Evolutionary conservation across 2,329 filamentous ascomycete species (phyloP), one percentile per base, ranked within the genome.

Genomic region (Aspergillus fructus): DNA sequence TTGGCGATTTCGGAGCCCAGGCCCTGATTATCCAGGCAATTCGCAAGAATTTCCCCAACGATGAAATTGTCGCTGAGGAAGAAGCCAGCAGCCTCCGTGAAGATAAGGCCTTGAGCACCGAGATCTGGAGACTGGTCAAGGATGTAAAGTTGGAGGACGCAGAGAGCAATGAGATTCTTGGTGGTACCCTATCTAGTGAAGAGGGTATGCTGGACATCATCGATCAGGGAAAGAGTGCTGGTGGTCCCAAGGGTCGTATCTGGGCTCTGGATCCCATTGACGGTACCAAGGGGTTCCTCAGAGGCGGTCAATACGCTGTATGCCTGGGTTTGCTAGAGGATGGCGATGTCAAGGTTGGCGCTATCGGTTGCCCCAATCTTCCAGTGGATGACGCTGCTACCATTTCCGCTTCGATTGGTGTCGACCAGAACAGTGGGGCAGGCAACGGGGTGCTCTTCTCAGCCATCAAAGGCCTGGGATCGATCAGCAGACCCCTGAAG

Each of bases 211-310:
- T 85, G 61, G 78, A 83, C 50, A 80, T 81, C 33, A 82, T 86
- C 60, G 83, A 85, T 65, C 75, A 78, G 62, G 83, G 83, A 33
- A 76, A 77, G 60, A 76, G 74, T 41, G 65, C 68, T 3, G 75
- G 75, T 60, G 74, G 75, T 40, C 57, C 70, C 49, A 71, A 71
- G 60, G 75, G 75, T 19, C 74, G 94, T 64, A 91, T 97, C 74
- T 99, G 94, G 94, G 90, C 93, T 41, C 87, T 99, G 56, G 94
- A 99, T 76, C 94, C 94, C 59, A 97, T 99, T 62, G 94, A 99
- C 75, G 94, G 94, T 64, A 99, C 94, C 53, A 96, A 97, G 79
- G 96, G 94, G 30, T 99, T 99, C 79, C 81, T 99, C 59, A 86
- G 96, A 61, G 94, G 94, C 53, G 96, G 93, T 40, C 94, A 99